phyloP scores from a whole-genome alignment of 1,284 basidiomycete genomes.

The Pulveroboletus sp. region DNA sequence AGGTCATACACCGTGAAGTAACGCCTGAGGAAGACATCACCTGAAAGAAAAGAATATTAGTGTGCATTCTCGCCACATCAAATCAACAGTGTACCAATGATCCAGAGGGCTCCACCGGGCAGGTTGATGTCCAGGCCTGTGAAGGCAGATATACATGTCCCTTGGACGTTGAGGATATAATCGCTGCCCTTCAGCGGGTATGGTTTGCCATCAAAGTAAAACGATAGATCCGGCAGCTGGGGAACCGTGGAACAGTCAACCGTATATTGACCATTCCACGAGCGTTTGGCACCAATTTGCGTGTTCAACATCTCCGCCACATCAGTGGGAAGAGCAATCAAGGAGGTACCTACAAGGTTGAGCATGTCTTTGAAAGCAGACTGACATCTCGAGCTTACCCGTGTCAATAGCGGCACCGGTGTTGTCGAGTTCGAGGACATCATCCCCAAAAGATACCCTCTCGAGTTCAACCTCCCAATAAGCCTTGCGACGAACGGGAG shows the following conservation, averaged over 20 bases:
- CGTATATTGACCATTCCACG: slow-evolving; percentile 93
- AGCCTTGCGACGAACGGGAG: slow-evolving; percentile 91
- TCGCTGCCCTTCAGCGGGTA: slow-evolving; percentile 84
- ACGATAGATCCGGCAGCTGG: slow-evolving; percentile 80
- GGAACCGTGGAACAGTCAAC: slow-evolving; percentile 88
- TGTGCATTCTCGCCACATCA: slow-evolving; percentile 4
- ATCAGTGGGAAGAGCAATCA: slow-evolving; percentile 91
- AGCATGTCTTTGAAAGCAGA: not conserved
- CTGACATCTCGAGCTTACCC: slow-evolving; percentile 43
- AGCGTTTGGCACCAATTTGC: slow-evolving; percentile 89
- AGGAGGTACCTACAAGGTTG: slow-evolving; percentile 65
- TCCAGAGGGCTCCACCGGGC: slow-evolving; percentile 88
- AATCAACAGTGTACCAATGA: slow-evolving; percentile 65
- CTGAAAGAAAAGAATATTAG: slow-evolving; percentile 35
- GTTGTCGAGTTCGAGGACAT: slow-evolving; percentile 81
- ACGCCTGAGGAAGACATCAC: slow-evolving; percentile 82
- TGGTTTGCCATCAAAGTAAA: slow-evolving; percentile 79
- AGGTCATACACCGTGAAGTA: slow-evolving; percentile 96
- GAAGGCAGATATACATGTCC: slow-evolving; percentile 94
- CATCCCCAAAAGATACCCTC: slow-evolving; percentile 81
- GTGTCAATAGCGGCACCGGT: slow-evolving; percentile 97
- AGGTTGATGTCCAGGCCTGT: slow-evolving; percentile 90
- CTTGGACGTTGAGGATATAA: slow-evolving; percentile 86
- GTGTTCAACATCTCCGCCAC: slow-evolving; percentile 98
- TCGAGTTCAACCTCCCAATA: slow-evolving; percentile 99